phyloP scores from a whole-genome alignment of 495 filamentous ascomycete species.

The Trichoderma parareesei region DNA sequence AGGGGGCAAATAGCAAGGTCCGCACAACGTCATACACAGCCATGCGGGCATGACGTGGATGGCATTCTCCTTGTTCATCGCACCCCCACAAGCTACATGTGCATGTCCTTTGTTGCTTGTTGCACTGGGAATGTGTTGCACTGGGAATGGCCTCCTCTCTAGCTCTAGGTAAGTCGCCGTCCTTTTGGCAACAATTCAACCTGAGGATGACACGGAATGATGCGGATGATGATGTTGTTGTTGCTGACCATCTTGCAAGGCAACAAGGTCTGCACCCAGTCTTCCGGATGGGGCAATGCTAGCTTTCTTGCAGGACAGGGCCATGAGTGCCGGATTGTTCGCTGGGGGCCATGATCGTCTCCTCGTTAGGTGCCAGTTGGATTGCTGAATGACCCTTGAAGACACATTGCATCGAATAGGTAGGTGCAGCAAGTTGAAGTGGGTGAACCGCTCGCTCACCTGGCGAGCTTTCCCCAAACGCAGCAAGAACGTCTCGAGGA shows the following conservation, averaged over 20 bases:
- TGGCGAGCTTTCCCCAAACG: neutral
- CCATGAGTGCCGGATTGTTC: no score
- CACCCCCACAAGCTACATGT: neutral
- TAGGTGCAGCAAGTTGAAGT: no score
- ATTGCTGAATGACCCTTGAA: no score
- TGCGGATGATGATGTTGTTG: no score
- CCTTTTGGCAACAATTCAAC: neutral
- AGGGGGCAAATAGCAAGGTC: neutral
- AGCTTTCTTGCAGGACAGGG: no score
- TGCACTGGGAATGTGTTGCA: no score
- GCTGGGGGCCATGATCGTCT: no score
- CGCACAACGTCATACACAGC: neutral
- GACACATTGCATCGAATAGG: no score
- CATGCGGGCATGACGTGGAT: neutral
- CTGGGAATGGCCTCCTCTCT: neutral
- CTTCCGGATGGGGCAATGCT: no score
- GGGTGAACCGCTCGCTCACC: neutral
- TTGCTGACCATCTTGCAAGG: no score
- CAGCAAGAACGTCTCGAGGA: neutral
- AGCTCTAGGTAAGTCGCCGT: neutral
- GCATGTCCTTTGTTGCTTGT: neutral
- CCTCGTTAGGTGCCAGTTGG: no score
- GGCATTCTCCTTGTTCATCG: neutral
- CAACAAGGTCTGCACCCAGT: no score
- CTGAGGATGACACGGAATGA: neutral